Evolutionary conservation across 2,329 filamentous ascomycete genomes (phyloP).

Genomic region (Sclerotinia sclerotiorum): DNA sequence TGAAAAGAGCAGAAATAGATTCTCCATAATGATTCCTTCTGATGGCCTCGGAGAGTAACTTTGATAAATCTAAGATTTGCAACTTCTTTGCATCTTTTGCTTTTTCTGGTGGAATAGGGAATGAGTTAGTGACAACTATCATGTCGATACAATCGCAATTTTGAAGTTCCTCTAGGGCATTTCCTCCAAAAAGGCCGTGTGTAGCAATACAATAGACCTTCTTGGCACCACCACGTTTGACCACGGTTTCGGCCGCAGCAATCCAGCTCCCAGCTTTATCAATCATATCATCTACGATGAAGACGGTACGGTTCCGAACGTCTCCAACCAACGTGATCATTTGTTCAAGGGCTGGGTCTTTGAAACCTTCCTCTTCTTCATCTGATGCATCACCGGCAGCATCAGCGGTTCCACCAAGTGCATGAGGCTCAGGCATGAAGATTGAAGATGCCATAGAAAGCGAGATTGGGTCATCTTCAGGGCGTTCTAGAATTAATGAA

Average conservation of each 20-base stretch:
- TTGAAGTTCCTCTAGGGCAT: slow-evolving; percentile 86
- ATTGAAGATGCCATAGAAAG: slow-evolving; percentile 70
- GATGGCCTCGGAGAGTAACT: slow-evolving; percentile 86
- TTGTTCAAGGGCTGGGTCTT: slow-evolving; percentile 79
- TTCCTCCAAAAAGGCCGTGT: slow-evolving; percentile 88
- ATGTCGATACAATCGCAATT: slow-evolving; percentile 89
- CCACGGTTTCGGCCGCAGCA: slow-evolving; percentile 91
- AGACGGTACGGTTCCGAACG: slow-evolving; percentile 81
- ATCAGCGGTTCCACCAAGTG: slow-evolving; percentile 80
- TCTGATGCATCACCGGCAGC: slow-evolving; percentile 78
- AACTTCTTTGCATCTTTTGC: slow-evolving; percentile 74
- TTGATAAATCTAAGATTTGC: slow-evolving; percentile 84
- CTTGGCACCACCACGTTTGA: slow-evolving; percentile 86
- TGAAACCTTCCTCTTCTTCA: slow-evolving; percentile 88
- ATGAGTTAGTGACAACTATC: slow-evolving; percentile 96
- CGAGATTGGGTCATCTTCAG: slow-evolving; percentile 77
- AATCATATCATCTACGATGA: slow-evolving; percentile 99
- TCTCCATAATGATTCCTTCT: slow-evolving; percentile 96
- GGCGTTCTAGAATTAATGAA: slow-evolving; percentile 50
- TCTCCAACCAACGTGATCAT: slow-evolving; percentile 98
- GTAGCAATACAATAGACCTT: slow-evolving; percentile 98
- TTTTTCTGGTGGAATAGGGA: slow-evolving; percentile 80
- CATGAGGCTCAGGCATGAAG: slow-evolving; percentile 67
- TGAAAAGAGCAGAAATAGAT: slow-evolving; percentile 53
- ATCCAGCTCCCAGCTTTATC: slow-evolving; percentile 98